These are phyloP conservation scores for Agaricales sp. DNA, from an alignment of 1,284 basidiomycete genomes.

Conservation along the genomic window DNA sequence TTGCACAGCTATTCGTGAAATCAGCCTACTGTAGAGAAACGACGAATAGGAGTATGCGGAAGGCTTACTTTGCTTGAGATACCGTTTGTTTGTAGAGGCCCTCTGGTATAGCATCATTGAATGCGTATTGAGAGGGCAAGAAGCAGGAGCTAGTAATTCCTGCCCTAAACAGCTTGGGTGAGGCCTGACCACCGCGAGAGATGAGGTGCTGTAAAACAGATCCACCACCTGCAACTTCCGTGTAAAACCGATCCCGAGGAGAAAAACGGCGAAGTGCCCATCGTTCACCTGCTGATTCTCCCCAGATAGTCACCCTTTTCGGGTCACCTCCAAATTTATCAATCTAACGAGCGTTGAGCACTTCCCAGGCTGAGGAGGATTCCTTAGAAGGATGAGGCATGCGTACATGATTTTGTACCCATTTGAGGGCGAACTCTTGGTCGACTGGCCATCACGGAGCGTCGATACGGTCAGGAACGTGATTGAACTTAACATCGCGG, in stretches of 20 bases:
- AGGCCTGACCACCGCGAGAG: slow-evolving; percentile 10
- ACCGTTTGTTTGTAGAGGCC: background rate
- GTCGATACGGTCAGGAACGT: background rate
- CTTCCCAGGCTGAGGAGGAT: too few species aligned
- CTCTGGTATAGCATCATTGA: slow-evolving; percentile 9
- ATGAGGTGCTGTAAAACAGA: slow-evolving; percentile 13
- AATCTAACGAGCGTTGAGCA: too few species aligned
- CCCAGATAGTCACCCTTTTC: slow-evolving; percentile 15
- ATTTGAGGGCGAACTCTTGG: slow-evolving; percentile 13
- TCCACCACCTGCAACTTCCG: slow-evolving; percentile 9
- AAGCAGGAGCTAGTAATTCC: slow-evolving; percentile 18
- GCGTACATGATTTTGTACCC: slow-evolving; percentile 13
- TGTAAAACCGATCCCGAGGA: slow-evolving; percentile 1
- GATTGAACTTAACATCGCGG: background rate
- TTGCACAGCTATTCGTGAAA: slow-evolving; percentile 12
- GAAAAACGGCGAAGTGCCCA: background rate
- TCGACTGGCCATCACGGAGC: slow-evolving; percentile 8
- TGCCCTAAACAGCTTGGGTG: slow-evolving; percentile 11
- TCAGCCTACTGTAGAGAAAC: background rate
- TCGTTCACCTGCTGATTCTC: slow-evolving; percentile 12
- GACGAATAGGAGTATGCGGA: background rate
- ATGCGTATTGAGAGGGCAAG: slow-evolving; percentile 18
- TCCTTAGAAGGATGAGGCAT: background rate
- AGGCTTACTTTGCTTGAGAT: background rate
- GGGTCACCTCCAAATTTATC: slow-evolving; percentile 15